Evolutionary conservation across 805 yeast species (phyloP), one percentile per base, ranked within the genome.

Genomic region (Ogataea minuta): DNA sequence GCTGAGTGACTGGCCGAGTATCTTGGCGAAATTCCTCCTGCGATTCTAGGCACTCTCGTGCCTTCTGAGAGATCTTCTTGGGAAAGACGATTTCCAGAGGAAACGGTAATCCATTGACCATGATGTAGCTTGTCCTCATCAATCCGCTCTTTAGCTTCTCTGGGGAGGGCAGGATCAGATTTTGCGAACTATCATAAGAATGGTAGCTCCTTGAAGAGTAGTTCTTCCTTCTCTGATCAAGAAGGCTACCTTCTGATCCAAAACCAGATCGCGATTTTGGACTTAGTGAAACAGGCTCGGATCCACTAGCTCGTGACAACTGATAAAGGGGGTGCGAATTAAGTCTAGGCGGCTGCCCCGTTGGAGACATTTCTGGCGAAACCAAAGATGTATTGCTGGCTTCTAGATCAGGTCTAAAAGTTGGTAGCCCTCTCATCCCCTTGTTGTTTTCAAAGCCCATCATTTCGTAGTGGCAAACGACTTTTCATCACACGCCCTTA

Each of bases 21-120:
- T 19, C 10, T 19, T 12, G 28, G 11, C 6, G 28, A 25, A 13
- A n/a, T 21, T 16, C 16, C 24, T 19, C 30, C 25, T 4, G 26
- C n/a, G n/a, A n/a, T 25, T 12, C 28, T 21, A 20, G 35, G 27
- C 27, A 14, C 23, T 31, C 34, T 27, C 29, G 32, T 11, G 30
- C 34, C 34, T 29, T 42, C 35, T 9, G 34, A 25, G 62, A 49
- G 9, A 59, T 56, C 39, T 59, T 59, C 16, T 47, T 43, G 0
- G 64, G 64, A 23, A 59, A 58, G 2, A 44, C 48, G 11, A 59
- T 45, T 24, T 51, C 53, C 8, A 46, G 27, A 6, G 64, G 64
- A 40, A 48, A 59, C 3, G 64, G 64, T 6, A 58, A 32, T 4
- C 54, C 57, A 30, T 59, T 45, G 14, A 58, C 41, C 32, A 57